Evolutionary conservation across 495 filamentous ascomycete species (phyloP), one percentile per base, ranked within the genome.

Genomic region (Neurospora sp.): DNA sequence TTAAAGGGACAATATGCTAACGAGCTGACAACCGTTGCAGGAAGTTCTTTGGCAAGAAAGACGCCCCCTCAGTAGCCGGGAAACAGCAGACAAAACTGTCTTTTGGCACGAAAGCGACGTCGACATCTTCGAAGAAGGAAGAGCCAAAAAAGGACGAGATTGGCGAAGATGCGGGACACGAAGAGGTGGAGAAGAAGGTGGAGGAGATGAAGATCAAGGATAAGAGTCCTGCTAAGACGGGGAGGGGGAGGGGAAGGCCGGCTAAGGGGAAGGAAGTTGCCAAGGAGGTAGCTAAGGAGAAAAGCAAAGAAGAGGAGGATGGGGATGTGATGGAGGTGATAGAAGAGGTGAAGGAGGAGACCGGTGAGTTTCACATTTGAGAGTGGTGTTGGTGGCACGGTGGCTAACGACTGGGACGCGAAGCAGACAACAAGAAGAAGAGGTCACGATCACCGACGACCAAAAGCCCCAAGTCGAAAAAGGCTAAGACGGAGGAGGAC

Each of bases 51-150:
- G 85, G 85, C 38, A 81, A 86, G 69, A 83, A 85, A 4, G 86
- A 87, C 76, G 88, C 87, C 40, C 78, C 83, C 3, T 87, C 85
- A 53, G 74, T 84, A 5, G 85, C 87, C 9, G 86, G 86, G 4
- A 86, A 87, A 39, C 89, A 92, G 80, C 94, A 97, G 81, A 90
- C 92, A 3, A 96, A 89, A 53, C 82, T 94, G 20, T 84, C 90
- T 1, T 93, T 94, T 75, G 86, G 87, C 8, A 85, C 86, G 11
- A 89, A 86, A 75, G 73, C 84, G 9, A 74, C 73, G 16, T 38
- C 71, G 31, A 31, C 31, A 31, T 31, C 31, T 7, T 75, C 77
- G 48, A 79, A 78, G 20, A 69, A 77, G 7, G 78, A 73, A 18
- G 80, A 80, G 27, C 68, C 70, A 78, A 1, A 77, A 69, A 68